Evolutionary conservation across 225 moss, liverwort and hornwort species (phyloP).

Genomic region (Straminergon stramineum): DNA sequence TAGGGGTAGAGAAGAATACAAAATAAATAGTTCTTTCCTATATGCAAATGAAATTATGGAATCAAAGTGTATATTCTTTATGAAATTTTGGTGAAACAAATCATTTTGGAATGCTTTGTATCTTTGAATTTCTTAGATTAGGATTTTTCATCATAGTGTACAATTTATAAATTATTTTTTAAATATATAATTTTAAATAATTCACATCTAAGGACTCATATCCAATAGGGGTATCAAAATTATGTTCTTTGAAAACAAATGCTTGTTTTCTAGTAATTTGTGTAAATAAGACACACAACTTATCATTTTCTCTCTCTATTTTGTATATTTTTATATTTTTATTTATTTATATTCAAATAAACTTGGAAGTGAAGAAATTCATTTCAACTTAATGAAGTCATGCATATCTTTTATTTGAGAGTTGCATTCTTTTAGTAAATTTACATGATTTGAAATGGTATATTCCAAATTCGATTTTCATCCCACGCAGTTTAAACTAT

Average conservation of each 20-base stretch:
- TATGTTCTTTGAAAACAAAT: neutral
- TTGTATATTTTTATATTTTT: no score
- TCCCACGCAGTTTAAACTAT: no score
- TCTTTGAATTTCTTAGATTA: neutral
- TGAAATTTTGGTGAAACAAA: neutral
- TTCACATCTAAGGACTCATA: neutral
- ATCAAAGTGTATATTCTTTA: neutral
- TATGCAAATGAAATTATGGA: neutral
- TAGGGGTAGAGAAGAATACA: neutral
- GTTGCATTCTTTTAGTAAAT: neutral
- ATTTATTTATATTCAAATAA: neutral
- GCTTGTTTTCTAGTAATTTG: neutral
- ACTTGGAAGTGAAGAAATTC: neutral
- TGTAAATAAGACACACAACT: rapidly evolving
- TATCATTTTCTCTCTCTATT: no score
- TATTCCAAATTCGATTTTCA: no score
- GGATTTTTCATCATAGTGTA: neutral
- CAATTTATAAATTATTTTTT: neutral
- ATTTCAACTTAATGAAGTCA: neutral
- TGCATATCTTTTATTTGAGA: neutral
- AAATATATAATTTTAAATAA: neutral
- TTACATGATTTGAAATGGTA: neutral
- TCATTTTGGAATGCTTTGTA: neutral
- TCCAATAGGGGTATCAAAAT: neutral
- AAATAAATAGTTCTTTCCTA: neutral